Evolutionary conservation across 176 grass and related monocot species (phyloP).

Genomic region (Carex scoparia): DNA sequence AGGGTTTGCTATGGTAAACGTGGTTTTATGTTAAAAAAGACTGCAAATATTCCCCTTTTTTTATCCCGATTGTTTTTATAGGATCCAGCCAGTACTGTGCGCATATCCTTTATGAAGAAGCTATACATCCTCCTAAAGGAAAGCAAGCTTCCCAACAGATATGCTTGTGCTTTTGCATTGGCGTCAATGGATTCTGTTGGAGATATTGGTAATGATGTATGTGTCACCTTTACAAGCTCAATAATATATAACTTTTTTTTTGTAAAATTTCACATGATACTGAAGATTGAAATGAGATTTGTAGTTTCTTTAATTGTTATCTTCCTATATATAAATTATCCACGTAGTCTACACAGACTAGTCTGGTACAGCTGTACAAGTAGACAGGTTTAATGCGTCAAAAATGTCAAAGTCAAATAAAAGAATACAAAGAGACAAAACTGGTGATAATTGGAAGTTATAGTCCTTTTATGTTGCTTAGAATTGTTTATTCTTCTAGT

Average conservation of each 20-base stretch:
- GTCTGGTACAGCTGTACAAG: neutral
- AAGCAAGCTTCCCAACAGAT: conserved; percentile 60
- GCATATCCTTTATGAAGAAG: conserved; percentile 64
- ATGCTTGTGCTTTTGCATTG: conserved; percentile 88
- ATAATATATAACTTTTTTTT: neutral
- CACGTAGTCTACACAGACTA: neutral
- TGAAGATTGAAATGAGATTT: neutral
- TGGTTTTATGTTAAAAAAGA: neutral
- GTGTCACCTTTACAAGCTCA: conserved; percentile 23
- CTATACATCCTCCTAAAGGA: conserved; percentile 62
- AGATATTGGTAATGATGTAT: conserved; percentile 74
- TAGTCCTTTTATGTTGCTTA: neutral
- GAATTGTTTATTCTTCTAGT: conserved; percentile 6
- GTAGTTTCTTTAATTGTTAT: neutral
- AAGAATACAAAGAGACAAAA: neutral
- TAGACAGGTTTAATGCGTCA: neutral
- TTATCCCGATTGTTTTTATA: conserved; percentile 34
- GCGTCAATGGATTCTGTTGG: conserved; percentile 55
- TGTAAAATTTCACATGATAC: neutral
- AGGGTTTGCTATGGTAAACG: conserved; percentile 23
- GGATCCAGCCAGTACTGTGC: conserved; percentile 72
- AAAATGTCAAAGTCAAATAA: neutral
- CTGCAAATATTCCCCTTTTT: conserved; percentile 11
- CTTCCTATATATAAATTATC: neutral
- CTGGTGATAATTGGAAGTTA: neutral